Conservation (phyloP, 139 green algal species). For the Coelastrella sp. region DNA sequence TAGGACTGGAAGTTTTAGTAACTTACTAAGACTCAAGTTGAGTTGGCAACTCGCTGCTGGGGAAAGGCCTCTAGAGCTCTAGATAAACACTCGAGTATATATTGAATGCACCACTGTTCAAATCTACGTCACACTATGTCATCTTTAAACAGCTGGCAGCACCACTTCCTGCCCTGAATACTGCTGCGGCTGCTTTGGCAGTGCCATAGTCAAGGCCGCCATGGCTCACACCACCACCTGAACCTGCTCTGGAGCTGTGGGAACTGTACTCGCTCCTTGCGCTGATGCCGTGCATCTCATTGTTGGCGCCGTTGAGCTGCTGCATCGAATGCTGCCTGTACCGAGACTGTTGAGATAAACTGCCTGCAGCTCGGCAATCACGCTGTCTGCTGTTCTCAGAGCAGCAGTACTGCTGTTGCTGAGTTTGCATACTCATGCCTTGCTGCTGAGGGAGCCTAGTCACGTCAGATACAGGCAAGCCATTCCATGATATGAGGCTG, state of each 20-base stretch:
- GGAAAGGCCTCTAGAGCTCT: no score
- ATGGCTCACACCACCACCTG: neutral
- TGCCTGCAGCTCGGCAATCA: neutral
- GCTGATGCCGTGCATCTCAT: no score
- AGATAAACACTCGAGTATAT: no score
- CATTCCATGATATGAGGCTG: slow-evolving; percentile 22
- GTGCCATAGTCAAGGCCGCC: neutral
- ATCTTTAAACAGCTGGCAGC: slow-evolving; percentile 37
- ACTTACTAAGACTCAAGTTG: no score
- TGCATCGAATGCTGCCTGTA: neutral
- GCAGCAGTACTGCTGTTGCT: slow-evolving; percentile 14
- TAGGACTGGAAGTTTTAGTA: no score
- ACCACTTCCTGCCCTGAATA: slow-evolving; percentile 3
- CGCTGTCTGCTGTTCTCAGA: neutral
- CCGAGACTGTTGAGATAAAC: neutral
- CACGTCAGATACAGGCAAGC: slow-evolving; percentile 1
- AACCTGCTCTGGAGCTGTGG: neutral
- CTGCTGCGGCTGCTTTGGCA: slow-evolving; percentile 15
- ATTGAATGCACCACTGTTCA: neutral
- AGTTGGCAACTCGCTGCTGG: no score
- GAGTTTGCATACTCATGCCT: neutral
- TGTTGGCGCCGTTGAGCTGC: neutral
- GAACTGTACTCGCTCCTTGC: neutral
- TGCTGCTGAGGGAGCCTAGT: neutral
- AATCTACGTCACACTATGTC: neutral